phyloP scores from a whole-genome alignment of 306 rosid species.

The Cicer pinnatifidum region DNA sequence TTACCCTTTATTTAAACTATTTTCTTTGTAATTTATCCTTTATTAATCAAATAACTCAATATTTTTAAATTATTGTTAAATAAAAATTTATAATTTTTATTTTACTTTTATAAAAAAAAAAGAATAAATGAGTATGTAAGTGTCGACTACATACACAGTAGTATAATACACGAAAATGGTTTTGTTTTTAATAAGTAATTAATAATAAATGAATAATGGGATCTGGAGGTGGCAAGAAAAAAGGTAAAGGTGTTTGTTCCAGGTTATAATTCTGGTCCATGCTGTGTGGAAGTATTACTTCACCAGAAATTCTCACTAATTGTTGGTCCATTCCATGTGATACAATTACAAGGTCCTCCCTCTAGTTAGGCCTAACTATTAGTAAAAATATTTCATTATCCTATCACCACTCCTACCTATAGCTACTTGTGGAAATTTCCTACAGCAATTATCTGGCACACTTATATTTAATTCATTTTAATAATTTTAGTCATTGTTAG shows the following conservation, averaged over 20 bases:
- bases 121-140: too few relatives aligned
- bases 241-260: constrained; percentile 1
- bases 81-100: too few relatives aligned
- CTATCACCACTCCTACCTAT: constrained; percentile 2
- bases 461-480: constrained; percentile 3
- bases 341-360: constrained; percentile 38
- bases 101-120: too few relatives aligned
- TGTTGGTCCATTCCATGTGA: constrained; percentile 52
- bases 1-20: too few relatives aligned
- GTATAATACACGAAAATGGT: too few relatives aligned
- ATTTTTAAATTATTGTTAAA: too few relatives aligned
- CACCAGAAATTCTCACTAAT: constrained; percentile 48
- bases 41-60: too few relatives aligned
- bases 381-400: constrained; percentile 39
- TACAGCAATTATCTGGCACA: constrained; percentile 14
- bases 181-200: too few relatives aligned
- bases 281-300: constrained; percentile 14
- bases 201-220: neutral
- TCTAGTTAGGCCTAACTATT: constrained; percentile 23
- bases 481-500: neutral
- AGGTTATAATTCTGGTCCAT: constrained; percentile 47
- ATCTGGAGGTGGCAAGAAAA: constrained; percentile 40
- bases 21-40: too few relatives aligned
- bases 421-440: constrained; percentile 34
- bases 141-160: too few relatives aligned